Base-by-base conservation (phyloP, 1,139 yeast species). In the Hyphopichia burtonii region DNA sequence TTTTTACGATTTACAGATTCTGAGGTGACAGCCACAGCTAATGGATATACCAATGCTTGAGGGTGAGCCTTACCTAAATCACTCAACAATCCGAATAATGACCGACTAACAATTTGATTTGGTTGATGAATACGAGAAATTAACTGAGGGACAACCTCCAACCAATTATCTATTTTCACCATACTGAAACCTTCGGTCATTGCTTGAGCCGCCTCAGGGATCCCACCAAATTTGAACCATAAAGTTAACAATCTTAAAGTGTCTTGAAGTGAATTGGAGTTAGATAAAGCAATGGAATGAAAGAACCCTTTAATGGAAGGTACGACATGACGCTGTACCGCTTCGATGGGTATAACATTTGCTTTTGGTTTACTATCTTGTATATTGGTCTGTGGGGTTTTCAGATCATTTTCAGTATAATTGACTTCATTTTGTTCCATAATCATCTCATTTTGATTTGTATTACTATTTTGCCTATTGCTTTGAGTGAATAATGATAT, bases 101-200 rank as follows among this genome's bases (percentile, higher is more conserved):
- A 80, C 40, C 84, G 74, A 50, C 95, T 83, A 16, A 94, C 96
- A 19, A 80, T 76, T 40, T 86, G 88, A 55, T 93, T 86, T 1
- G 96, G 96, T 58, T 93, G 99, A 59, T 94, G 98, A 50, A 94
- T 93, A 47, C 97, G 86, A 0, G 99, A 90, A 51, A 94, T 93
- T 54, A 94, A 73, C 63, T 94, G 99, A 0, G 99, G 98, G 25
- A 93, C 77, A 19, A 94, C 98, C 56, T 90, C 96, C 28, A 94
- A 67, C 99, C 99, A 94, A 5, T 88, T 88, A 54, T 91, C 98
- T 43, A 91, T 82, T 51, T 85, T 84, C 20, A 93, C 90, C 84
- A 90, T 82, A 48, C 82, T 80, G 56, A 91, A 88, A 0, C 99
- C 99, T 55, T 90, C 96, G 34, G 82, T 76, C 80, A 94, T 85